Conservation (phyloP, 306 rosid genomes). For the Prunus mongolica region DNA sequence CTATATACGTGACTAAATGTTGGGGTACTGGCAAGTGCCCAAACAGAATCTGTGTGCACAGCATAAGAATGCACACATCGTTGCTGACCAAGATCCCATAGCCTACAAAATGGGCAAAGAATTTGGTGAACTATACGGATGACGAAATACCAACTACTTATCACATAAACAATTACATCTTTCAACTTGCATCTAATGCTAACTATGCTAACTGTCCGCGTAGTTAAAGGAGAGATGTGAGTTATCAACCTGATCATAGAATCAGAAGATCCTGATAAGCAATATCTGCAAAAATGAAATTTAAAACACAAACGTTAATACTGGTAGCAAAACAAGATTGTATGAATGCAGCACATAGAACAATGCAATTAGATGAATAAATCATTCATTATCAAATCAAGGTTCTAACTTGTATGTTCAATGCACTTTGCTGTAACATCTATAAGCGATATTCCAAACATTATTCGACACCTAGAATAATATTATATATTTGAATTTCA, state of each 20-base stretch:
- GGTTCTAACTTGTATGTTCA: background rate
- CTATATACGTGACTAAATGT: constrained; percentile 95
- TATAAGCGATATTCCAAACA: background rate
- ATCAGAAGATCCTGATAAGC: constrained; percentile 98
- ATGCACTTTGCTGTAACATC: background rate
- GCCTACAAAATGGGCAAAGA: constrained; percentile 46
- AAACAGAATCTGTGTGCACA: constrained; percentile 98
- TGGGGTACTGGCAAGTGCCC: constrained; percentile 99
- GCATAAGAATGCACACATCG: constrained; percentile 98
- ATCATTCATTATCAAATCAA: background rate
- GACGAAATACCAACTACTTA: constrained; percentile 4
- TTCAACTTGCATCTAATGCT: background rate
- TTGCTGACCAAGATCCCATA: constrained; percentile 99
- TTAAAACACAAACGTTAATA: constrained; percentile 16
- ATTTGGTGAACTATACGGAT: constrained; percentile 10
- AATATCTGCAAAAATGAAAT: constrained; percentile 55
- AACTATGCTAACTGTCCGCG: background rate
- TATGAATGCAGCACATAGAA: background rate
- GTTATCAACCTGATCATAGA: constrained; percentile 90
- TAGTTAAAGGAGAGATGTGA: background rate
- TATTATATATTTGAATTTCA: background rate
- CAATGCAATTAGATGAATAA: background rate
- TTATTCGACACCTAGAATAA: background rate
- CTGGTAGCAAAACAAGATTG: background rate
- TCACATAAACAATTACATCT: background rate